Percentiles rank a stretch among this genome's conserved stretches.
These are phyloP conservation scores for Meyerozyma athensensis DNA, from an alignment of 1,139 yeast genomes.

Conservation along the genomic window DNA sequence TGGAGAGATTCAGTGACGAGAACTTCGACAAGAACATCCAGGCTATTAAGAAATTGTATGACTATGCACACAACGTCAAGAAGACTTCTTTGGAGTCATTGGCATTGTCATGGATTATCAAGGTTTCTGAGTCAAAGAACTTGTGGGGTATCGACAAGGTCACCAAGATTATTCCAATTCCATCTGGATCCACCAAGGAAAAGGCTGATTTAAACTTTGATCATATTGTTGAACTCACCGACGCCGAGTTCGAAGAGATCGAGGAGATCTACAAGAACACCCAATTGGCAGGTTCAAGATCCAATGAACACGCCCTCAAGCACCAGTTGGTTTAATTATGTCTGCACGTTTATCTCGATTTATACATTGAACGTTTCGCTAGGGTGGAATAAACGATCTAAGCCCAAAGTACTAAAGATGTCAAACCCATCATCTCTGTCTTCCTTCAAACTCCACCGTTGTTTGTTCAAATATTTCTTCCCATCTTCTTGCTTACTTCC, in stretches of 20 bases:
- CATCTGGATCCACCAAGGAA: conserved; percentile 58
- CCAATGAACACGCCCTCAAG: not conserved
- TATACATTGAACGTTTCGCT: too few relatives aligned
- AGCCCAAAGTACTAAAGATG: too few relatives aligned
- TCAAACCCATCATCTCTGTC: too few relatives aligned
- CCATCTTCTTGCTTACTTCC: too few relatives aligned
- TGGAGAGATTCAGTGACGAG: conserved; percentile 60
- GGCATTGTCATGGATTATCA: conserved; percentile 68
- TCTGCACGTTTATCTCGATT: too few relatives aligned
- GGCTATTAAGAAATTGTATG: conserved; percentile 40
- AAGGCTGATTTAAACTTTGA: conserved; percentile 60
- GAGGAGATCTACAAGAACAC: conserved; percentile 32
- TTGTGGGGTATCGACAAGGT: conserved; percentile 34
- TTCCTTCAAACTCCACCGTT: too few relatives aligned
- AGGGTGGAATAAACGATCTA: too few relatives aligned
- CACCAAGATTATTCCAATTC: conserved; percentile 69
- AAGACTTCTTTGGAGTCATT: conserved; percentile 59
- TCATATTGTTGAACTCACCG: conserved; percentile 38
- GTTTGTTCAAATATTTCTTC: too few relatives aligned
- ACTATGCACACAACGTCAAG: conserved; percentile 40
- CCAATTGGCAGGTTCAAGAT: not conserved
- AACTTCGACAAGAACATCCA: conserved; percentile 47
- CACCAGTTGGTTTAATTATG: too few relatives aligned
- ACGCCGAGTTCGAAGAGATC: conserved; percentile 48
- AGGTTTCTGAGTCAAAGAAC: conserved; percentile 24